A percentile compares a stretch with the other conserved stretches of the same genome.
phyloP scores from a whole-genome alignment of 2,329 filamentous ascomycete species.

The Beauveria varroae region DNA sequence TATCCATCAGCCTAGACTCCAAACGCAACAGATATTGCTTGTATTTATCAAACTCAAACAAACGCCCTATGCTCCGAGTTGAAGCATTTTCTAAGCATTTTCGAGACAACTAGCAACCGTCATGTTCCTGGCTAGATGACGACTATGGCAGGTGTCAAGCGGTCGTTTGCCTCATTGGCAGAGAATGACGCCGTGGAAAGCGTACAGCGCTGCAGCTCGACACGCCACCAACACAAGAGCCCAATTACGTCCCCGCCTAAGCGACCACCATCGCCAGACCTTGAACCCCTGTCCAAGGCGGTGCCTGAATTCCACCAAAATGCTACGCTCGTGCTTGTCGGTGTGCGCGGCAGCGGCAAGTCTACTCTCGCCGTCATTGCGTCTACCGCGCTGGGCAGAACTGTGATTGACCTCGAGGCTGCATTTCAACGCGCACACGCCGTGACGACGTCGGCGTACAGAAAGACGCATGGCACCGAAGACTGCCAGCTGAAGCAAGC shows the following conservation, averaged over 20 bases:
- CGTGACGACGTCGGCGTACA: slow-evolving; percentile 54
- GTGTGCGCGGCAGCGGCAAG: slow-evolving; percentile 68
- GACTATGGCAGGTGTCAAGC: slow-evolving; percentile 33
- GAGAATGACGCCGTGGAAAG: slow-evolving; percentile 18
- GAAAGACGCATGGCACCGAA: slow-evolving; percentile 51
- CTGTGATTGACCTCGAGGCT: slow-evolving; percentile 61
- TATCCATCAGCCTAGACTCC: slow-evolving; percentile 9
- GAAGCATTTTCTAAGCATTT: no score
- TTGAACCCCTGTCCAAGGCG: slow-evolving; percentile 21
- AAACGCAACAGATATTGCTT: no score
- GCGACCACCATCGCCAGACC: slow-evolving; percentile 19
- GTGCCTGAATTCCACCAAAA: slow-evolving; percentile 43
- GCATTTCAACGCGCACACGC: slow-evolving; percentile 59
- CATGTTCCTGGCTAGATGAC: slow-evolving; percentile 12
- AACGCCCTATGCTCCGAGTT: not conserved
- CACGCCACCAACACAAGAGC: not conserved
- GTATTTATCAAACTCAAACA: not conserved
- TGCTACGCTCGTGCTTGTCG: slow-evolving; percentile 65
- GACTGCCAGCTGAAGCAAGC: slow-evolving; percentile 59
- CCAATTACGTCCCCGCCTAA: slow-evolving; percentile 12
- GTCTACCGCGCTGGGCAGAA: slow-evolving; percentile 60
- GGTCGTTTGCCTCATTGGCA: slow-evolving; percentile 29
- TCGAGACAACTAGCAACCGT: not conserved
- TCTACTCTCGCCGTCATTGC: slow-evolving; percentile 70
- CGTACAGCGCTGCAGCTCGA: not conserved